A percentile compares a stretch with the other conserved stretches of the same genome.
Conservation (phyloP, 345 rosid genomes). For the Eucalyptus cloeziana region DNA sequence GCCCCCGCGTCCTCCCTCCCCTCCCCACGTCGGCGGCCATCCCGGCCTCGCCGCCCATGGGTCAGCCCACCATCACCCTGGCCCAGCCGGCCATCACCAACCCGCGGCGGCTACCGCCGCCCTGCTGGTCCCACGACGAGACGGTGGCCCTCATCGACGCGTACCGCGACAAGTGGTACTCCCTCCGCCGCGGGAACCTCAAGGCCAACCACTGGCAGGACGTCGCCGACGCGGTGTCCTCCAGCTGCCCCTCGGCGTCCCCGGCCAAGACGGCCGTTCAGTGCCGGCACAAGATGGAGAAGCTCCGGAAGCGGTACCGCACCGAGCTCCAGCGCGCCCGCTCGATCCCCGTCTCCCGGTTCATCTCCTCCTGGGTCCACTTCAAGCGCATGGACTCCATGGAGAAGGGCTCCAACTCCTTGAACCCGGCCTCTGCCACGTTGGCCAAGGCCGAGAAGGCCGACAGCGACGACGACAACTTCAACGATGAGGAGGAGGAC, state of each 20-base stretch:
- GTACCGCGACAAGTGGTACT: conserved; percentile 82
- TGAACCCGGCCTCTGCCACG: not conserved
- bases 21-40: not conserved
- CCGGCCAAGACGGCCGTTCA: conserved; percentile 78
- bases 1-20: not conserved
- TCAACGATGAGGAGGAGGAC: conserved; percentile 21
- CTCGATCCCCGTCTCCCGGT: conserved; percentile 71
- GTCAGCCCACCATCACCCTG: not conserved
- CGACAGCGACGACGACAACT: conserved; percentile 15
- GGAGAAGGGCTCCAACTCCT: conserved; percentile 52
- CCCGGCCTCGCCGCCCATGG: conserved; percentile 19
- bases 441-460: not conserved
- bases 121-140: conserved; percentile 91
- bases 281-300: conserved; percentile 99
- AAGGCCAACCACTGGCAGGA: conserved; percentile 96
- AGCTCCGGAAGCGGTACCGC: conserved; percentile 78
- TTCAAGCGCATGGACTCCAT: conserved; percentile 76
- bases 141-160: conserved; percentile 72
- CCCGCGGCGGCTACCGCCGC: conserved; percentile 88
- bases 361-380: conserved; percentile 84
- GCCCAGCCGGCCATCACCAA: conserved; percentile 15
- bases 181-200: conserved; percentile 85
- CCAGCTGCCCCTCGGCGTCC: conserved; percentile 46
- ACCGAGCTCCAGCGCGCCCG: conserved; percentile 86
- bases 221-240: conserved; percentile 59